These are phyloP conservation scores for Spizellomyces sp. DNA, from an alignment of 192 early-diverging fungal genomes.

Conservation along the genomic window DNA sequence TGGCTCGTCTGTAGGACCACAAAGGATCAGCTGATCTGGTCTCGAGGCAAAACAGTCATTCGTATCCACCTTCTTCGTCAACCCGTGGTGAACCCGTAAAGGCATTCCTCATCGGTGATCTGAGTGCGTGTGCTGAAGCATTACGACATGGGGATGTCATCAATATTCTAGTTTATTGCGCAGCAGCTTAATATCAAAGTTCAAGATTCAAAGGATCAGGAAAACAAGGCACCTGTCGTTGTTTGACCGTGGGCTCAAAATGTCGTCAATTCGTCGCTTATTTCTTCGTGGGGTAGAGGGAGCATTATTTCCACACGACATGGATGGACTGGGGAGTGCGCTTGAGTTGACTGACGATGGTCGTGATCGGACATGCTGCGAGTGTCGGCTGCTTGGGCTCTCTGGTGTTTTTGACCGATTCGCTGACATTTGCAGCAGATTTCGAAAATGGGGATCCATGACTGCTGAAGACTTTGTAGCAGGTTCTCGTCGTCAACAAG, in stretches of 20 bases:
- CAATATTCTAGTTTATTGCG: background rate
- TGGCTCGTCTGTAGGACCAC: background rate
- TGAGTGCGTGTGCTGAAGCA: background rate
- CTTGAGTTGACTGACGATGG: too few species aligned
- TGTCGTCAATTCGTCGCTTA: background rate
- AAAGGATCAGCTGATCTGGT: background rate
- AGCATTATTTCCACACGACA: background rate
- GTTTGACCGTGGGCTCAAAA: background rate
- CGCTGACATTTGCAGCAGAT: too few species aligned
- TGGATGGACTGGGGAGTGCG: too few species aligned
- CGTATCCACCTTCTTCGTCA: background rate
- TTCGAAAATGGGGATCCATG: too few species aligned
- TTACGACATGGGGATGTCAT: slow-evolving; percentile 1
- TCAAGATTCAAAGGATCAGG: background rate
- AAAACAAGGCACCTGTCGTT: background rate
- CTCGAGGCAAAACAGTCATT: background rate
- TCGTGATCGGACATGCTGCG: too few species aligned
- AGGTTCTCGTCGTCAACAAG: too few species aligned
- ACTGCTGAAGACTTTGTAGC: too few species aligned
- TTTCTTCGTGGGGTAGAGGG: slow-evolving; percentile 3
- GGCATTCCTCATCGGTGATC: slow-evolving; percentile 10
- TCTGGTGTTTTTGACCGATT: too few species aligned
- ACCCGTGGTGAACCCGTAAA: background rate
- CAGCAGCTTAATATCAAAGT: background rate
- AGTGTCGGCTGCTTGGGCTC: too few species aligned